Conservation (phyloP, 2,329 filamentous ascomycete genomes). For the Fusarium proliferatum region DNA sequence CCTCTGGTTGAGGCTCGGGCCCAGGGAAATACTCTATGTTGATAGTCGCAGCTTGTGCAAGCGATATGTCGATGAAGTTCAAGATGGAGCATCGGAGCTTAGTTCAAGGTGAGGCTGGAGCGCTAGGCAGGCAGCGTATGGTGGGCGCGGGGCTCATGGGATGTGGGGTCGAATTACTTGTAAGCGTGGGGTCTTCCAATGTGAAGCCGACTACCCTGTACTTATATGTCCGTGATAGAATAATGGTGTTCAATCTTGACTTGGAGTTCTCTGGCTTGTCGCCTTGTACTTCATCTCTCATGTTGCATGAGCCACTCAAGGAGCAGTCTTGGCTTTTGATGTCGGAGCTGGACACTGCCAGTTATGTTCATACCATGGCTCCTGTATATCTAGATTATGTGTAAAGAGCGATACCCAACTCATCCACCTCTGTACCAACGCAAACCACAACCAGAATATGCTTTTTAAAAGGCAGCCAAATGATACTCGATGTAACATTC, state of each 20-base stretch:
- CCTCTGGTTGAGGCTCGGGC: not conserved
- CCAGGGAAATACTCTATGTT: not conserved
- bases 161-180: slow-evolving; percentile 21
- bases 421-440: too few species aligned
- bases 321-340: not conserved
- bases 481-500: too few species aligned
- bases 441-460: not conserved
- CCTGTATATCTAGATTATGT: rapidly evolving
- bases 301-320: not conserved
- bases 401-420: too few species aligned
- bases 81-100: slow-evolving; percentile 25
- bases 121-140: slow-evolving; percentile 41
- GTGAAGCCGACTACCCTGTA: slow-evolving; percentile 15
- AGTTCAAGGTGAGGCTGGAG: slow-evolving; percentile 42
- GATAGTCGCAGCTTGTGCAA: slow-evolving; percentile 3
- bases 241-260: not conserved
- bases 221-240: not conserved
- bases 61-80: slow-evolving; percentile 11
- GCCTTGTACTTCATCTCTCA: not conserved
- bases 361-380: not conserved
- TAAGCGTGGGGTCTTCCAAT: not conserved
- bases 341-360: not conserved
- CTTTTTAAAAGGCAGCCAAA: too few species aligned
- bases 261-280: not conserved
- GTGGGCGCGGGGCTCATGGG: slow-evolving; percentile 38